Base-by-base conservation (phyloP, 2,329 filamentous ascomycete species). In the Alternaria ventricosa region DNA sequence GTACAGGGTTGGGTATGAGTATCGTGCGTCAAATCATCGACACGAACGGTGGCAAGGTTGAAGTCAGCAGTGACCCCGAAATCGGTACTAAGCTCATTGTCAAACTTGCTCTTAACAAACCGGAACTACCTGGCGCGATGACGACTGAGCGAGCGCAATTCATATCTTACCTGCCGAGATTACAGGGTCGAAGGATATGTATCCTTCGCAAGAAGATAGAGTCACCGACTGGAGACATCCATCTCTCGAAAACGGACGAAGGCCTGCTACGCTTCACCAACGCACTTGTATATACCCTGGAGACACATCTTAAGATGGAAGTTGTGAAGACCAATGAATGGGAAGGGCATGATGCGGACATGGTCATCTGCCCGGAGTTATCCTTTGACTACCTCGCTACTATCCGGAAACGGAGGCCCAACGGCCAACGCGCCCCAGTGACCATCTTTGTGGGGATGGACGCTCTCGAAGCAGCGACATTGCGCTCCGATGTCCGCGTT, bases 371-470 rank as follows among this genome's bases (percentile, higher is more conserved):
- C 30, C 73, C 76, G 1, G 76, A 79, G 51, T 67, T 72, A 3
- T 74, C 71, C 2, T 76, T 79, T 30, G 73, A 75, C 11, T 78
- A 78, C 51, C 71, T 80, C 10, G 50, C 62, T 8, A 55, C 67
- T 2, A 71, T 78, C n/a, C 67, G 77, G 2, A 49, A 57, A 8
- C 30, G 51, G 6, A 68, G 66, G 55, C 41, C 43, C 9, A 25
- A 44, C 1, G 51, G 27, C 6, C 30, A 51, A 10, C 63, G 50
- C 50, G 73, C 72, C 8, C 71, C 76, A 3, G 60, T 78, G 1
- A 72, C 72, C 0, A 65, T 80, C 2, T 78, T 80, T 43, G 64
- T 79, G 20, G 75, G 75, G 1, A 70, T 78, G 60, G 76, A 80
- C 46, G 70, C 68, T 13, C 64, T 78, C 0, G 75, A 80, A 63